A percentile compares a stretch with the other conserved stretches of the same genome.
Evolutionary conservation across 2,329 filamentous ascomycete species (phyloP).

Genomic region (Taxawa tesnikishii): DNA sequence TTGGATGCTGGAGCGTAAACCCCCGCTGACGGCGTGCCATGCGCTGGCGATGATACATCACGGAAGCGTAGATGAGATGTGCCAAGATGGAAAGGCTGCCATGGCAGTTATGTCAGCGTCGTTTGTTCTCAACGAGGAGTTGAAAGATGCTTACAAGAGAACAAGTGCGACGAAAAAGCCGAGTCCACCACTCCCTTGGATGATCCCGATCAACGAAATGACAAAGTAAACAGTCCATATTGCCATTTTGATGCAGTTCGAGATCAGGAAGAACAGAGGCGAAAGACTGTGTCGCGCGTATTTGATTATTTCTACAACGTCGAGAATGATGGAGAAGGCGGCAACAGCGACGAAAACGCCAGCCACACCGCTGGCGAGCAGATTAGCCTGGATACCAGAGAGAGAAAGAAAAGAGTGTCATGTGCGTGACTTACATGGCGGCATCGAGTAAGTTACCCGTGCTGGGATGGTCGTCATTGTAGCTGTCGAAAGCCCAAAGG

Average conservation of each 20-base stretch:
- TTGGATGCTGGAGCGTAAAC: constrained; percentile 15
- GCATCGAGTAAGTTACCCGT: too few relatives aligned
- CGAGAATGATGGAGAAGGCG: constrained; percentile 13
- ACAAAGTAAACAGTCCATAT: constrained; percentile 15
- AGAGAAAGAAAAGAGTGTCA: too few relatives aligned
- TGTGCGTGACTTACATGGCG: too few relatives aligned
- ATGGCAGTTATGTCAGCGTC: not conserved
- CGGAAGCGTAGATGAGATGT: constrained; percentile 26
- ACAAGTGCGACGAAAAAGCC: constrained; percentile 14
- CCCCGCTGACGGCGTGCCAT: constrained; percentile 11
- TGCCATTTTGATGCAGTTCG: constrained; percentile 13
- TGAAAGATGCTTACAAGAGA: constrained; percentile 24
- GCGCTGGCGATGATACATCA: constrained; percentile 23
- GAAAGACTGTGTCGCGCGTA: constrained; percentile 12
- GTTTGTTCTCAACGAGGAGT: not conserved
- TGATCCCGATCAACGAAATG: constrained; percentile 8
- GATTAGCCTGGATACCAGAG: too few relatives aligned
- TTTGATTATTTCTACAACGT: constrained; percentile 15
- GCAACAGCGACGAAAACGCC: constrained; percentile 12
- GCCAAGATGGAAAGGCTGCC: constrained; percentile 22
- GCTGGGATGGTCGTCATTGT: too few relatives aligned
- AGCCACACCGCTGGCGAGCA: constrained; percentile 9
- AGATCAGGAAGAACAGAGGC: constrained; percentile 12
- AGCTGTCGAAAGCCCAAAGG: too few relatives aligned
- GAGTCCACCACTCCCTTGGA: constrained; percentile 3